Conservation (phyloP, 2,329 filamentous ascomycete species). For the Nakataea oryzae region DNA sequence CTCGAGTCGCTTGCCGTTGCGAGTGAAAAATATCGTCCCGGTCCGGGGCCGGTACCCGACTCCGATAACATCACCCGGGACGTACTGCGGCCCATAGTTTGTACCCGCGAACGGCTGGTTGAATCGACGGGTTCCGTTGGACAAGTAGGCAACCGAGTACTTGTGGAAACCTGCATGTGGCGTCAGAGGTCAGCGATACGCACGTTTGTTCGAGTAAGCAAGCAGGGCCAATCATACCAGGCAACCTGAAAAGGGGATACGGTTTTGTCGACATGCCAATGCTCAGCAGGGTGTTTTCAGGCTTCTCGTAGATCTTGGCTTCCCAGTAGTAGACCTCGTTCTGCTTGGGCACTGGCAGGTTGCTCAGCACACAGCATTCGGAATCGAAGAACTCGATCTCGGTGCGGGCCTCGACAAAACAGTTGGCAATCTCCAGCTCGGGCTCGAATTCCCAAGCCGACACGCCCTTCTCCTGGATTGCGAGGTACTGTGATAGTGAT, state of each 20-base stretch:
- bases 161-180: conserved; percentile 67
- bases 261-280: conserved; percentile 96
- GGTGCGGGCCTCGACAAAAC: conserved; percentile 90
- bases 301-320: conserved; percentile 96
- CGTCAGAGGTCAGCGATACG: conserved; percentile 3
- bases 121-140: conserved; percentile 73
- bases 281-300: conserved; percentile 74
- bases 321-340: conserved; percentile 99
- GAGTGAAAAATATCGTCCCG: conserved; percentile 93
- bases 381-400: conserved; percentile 99
- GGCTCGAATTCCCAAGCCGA: conserved; percentile 99
- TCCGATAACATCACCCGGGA: conserved; percentile 92
- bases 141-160: conserved; percentile 84
- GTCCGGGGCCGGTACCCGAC: conserved; percentile 92
- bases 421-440: conserved; percentile 97
- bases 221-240: conserved; percentile 49
- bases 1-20: conserved; percentile 94
- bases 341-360: conserved; percentile 92
- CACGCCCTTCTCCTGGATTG: conserved; percentile 99
- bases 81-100: conserved; percentile 70
- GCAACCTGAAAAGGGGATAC: conserved; percentile 87
- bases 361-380: conserved; percentile 94
- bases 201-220: not conserved
- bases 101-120: conserved; percentile 85
- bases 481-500: conserved; percentile 91